Base-by-base conservation (phyloP, 2,329 filamentous ascomycete genomes). In the Paraconiothyrium sp. region DNA sequence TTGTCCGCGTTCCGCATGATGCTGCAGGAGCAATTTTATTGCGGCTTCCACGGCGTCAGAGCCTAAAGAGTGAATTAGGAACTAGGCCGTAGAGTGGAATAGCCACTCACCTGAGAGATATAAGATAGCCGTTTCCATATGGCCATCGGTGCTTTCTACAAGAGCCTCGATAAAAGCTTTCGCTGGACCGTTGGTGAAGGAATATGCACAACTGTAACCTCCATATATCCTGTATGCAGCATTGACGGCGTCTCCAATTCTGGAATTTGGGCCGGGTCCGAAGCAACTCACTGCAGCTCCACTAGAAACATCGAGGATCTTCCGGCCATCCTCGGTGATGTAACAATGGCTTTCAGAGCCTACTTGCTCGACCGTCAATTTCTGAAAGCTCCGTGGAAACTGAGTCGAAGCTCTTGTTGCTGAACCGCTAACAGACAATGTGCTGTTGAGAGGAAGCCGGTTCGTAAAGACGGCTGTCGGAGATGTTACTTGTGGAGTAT, bases 261-360 rank as follows among this genome's bases (percentile, higher is more conserved):
- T 82, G 46, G 82, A 71, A 58, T 90, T 85, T 55, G 90, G 84
- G 34, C 86, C 88, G 68, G 92, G 89, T 7, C 92, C 92, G 10
- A 94, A 80, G 71, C 89, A 90, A 10, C 88, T 84, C 3, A 93
- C 91, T 24, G 89, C 90, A 3, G 92, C 90, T 22, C 92, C 92
- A 32, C 89, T 86, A 22, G 89, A 91, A 1, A 88, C 89, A 74
- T 95, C 92, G 14, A 93, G 84, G 47, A 95, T 85, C 37, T 79
- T 81, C 27, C 84, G 83, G 1, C 89, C 89, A 49, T 72, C 67
- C 1, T 62, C 59, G 1, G 88, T 78, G 37, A 80, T 76, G n/a
- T 88, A 76, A 61, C 84, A 85, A 65, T 83, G 81, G 11, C 84
- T 85, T 58, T 81, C 35, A 4, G 41, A 16, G 4, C 30, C 43